A percentile compares a stretch with the other conserved stretches of the same genome.
Conservation (phyloP, 306 rosid species). For the Casuarina cunninghamiana region DNA sequence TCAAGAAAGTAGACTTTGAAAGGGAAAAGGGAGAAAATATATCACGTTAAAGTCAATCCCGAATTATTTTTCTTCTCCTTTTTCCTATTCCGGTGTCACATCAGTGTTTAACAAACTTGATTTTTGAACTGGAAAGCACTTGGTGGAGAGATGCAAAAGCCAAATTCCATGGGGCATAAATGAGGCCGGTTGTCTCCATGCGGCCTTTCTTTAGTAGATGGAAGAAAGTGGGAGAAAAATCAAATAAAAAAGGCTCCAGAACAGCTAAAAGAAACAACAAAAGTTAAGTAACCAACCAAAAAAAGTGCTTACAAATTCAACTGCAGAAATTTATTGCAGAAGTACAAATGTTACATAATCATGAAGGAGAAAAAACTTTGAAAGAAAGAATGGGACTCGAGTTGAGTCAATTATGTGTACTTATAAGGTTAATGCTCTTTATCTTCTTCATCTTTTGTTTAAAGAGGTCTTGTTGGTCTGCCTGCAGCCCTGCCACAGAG, state of each 20-base stretch:
- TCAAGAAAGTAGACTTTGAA: no score
- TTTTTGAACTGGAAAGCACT: background rate
- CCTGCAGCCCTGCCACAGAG: constrained; percentile 79
- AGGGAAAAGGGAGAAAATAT: no score
- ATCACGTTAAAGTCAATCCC: no score
- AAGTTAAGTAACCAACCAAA: background rate
- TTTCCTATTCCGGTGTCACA: no score
- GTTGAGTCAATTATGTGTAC: background rate
- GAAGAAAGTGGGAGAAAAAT: background rate
- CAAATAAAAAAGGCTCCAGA: background rate
- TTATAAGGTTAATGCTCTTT: constrained; percentile 5
- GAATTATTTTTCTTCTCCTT: no score
- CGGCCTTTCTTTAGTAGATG: background rate
- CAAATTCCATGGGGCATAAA: background rate
- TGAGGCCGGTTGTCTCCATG: background rate
- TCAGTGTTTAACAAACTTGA: background rate
- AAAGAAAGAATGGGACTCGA: constrained; percentile 41
- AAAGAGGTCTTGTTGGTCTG: constrained; percentile 36
- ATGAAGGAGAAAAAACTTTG: background rate
- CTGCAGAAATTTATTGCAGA: background rate
- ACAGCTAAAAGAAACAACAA: background rate
- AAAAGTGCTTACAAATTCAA: background rate
- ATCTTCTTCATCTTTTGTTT: constrained; percentile 10
- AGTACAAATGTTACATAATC: background rate
- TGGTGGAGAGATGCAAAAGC: background rate